Conservation (phyloP, 2,329 filamentous ascomycete genomes). For the Xylaria multiplex region DNA sequence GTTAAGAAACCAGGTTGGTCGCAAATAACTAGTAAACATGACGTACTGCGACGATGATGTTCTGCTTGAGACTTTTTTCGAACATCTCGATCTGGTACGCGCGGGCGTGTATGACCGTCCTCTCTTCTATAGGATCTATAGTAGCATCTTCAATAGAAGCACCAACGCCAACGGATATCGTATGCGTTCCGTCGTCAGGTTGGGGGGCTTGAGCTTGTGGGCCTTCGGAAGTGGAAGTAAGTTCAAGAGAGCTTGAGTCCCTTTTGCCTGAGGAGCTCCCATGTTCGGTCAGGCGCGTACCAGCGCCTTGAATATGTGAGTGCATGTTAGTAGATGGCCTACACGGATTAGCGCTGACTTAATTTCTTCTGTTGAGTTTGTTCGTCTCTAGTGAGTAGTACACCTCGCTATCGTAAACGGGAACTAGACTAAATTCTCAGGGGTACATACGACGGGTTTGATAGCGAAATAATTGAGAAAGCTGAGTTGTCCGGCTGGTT, state of each 20-base stretch:
- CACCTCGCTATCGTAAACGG: not conserved
- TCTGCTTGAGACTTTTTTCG: slow-evolving; percentile 71
- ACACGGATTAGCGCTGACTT: not conserved
- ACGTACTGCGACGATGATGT: slow-evolving; percentile 76
- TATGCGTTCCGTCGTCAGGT: not conserved
- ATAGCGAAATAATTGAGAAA: not conserved
- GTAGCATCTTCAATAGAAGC: not conserved
- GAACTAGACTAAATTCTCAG: not conserved
- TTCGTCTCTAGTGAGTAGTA: not conserved
- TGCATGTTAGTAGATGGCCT: slow-evolving; percentile 15
- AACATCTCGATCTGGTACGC: slow-evolving; percentile 83
- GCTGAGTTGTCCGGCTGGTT: not conserved
- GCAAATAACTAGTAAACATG: not conserved
- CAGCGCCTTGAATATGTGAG: slow-evolving; percentile 9
- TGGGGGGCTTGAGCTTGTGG: not conserved
- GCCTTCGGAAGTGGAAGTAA: slow-evolving; percentile 10
- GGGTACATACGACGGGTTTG: not conserved
- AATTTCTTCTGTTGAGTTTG: not conserved
- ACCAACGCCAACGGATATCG: slow-evolving; percentile 4
- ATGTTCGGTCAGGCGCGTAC: not conserved
- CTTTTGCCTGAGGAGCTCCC: slow-evolving; percentile 19
- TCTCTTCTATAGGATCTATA: slow-evolving; percentile 36
- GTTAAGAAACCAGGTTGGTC: slow-evolving; percentile 4
- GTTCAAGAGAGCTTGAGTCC: slow-evolving; percentile 24
- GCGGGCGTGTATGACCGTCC: slow-evolving; percentile 56